These are phyloP conservation scores for Selaginella moellendorffii DNA, from an alignment of 75 land plant species.

Conservation along the genomic window DNA sequence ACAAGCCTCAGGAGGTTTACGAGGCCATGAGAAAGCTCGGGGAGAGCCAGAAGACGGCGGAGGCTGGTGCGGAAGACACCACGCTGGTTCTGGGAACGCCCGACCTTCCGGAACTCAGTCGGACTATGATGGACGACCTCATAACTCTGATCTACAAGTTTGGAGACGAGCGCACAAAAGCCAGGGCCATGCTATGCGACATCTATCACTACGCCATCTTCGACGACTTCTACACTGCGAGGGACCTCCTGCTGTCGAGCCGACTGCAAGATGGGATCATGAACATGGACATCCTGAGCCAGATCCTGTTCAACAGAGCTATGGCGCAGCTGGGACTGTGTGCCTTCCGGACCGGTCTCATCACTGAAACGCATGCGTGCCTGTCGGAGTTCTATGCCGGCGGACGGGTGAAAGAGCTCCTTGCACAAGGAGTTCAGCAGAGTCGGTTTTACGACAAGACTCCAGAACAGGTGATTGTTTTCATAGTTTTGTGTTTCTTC, in stretches of 20 bases:
- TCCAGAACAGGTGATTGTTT: constrained; percentile 61
- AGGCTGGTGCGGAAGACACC: constrained; percentile 26
- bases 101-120: constrained; percentile 46
- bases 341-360: constrained; percentile 59
- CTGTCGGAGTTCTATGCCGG: constrained; percentile 72
- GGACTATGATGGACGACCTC: constrained; percentile 57
- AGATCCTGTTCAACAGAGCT: constrained; percentile 72
- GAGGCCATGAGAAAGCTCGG: constrained; percentile 81
- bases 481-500: not conserved
- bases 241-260: constrained; percentile 84
- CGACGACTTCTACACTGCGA: constrained; percentile 56
- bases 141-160: constrained; percentile 61
- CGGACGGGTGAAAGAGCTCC: constrained; percentile 74
- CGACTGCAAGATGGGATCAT: constrained; percentile 75
- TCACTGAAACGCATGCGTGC: constrained; percentile 67
- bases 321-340: constrained; percentile 91
- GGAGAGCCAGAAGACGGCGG: constrained; percentile 24
- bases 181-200: constrained; percentile 93
- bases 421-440: constrained; percentile 79
- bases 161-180: constrained; percentile 90
- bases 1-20: constrained; percentile 91
- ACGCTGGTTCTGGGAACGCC: not conserved
- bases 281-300: constrained; percentile 77
- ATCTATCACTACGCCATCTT: constrained; percentile 78
- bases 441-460: constrained; percentile 84